Evolutionary conservation across 768 basidiomycete species (phyloP).

Genomic region (Amanita muscaria): DNA sequence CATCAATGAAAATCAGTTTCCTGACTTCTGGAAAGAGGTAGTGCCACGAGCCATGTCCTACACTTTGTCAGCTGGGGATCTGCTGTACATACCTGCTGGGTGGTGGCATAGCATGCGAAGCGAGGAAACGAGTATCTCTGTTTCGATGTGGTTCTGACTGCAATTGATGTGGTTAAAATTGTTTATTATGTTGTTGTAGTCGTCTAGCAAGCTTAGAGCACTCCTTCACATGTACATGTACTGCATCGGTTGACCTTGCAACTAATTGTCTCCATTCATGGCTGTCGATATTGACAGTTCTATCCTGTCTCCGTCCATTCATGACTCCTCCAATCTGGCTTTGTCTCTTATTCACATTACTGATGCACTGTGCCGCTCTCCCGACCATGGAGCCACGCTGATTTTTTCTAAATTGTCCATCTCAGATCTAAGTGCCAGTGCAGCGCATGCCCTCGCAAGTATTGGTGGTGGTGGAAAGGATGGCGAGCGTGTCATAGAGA

Average conservation of each 20-base stretch:
- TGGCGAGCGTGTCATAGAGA: constrained; percentile 46
- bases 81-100: constrained; percentile 82
- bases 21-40: constrained; percentile 48
- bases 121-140: constrained; percentile 74
- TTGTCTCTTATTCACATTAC: constrained; percentile 49
- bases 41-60: constrained; percentile 50
- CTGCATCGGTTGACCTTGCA: not conserved
- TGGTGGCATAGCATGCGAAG: constrained; percentile 95
- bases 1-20: constrained; percentile 24
- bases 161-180: too few relatives aligned
- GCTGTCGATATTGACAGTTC: not conserved
- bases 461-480: constrained; percentile 42
- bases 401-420: constrained; percentile 76
- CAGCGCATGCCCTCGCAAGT: constrained; percentile 69
- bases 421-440: constrained; percentile 64
- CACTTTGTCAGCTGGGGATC: constrained; percentile 72
- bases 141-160: constrained; percentile 82
- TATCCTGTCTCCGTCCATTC: constrained; percentile 2
- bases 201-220: too few relatives aligned
- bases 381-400: constrained; percentile 76
- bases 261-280: not conserved
- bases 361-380: constrained; percentile 56
- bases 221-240: not conserved
- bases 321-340: constrained; percentile 26
- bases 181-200: too few relatives aligned